Evolutionary conservation across 1,139 yeast genomes (phyloP), one percentile per base, ranked within the genome.

Genomic region (Geotrichum armillariae): DNA sequence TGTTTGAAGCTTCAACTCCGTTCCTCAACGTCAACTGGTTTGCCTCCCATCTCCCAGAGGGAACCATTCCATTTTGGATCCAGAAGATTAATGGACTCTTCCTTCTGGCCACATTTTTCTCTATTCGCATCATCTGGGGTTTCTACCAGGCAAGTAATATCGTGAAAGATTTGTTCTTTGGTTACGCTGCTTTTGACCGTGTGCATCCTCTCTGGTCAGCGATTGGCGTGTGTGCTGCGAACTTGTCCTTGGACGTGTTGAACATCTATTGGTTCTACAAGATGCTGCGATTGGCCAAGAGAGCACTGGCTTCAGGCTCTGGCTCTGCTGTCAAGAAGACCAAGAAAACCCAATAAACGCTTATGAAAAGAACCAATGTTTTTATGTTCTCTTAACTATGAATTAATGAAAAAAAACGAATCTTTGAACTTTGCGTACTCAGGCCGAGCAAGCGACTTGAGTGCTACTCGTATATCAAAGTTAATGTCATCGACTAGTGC

Each of bases 11-110:
- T 53, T 87, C 96, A 18, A 93, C 97, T 7, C 98, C 99, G 11
- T 91, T 91, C 65, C 82, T 93, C 52, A 91, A 93, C 70, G 68
- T 90, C 57, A 85, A 95, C 69, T 91, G 97, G 97, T 84, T 87
- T 65, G 87, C 93, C 2, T 72, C 86, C 47, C 83, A 84, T 61
- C 77, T 87, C 50, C 90, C 95, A 1, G 73, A 74, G 3, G 73
- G 74, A 6, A 68, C 77, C 14, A 63, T 83, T 53, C 74, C 81
- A 45, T 77, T 75, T 32, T 72, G 68, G 56, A 61, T 81, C 49
- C 78, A 83, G 53, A 60, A 80, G 47, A 58, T 83, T 53, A 93
- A 93, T 69, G 96, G 96, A 46, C 66, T 86, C 18, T 63, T 80
- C 17, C 75, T 93, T 53, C 76, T 93, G 57, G 57, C 76, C 41